A percentile compares a stretch with the other conserved stretches of the same genome.
These are phyloP conservation scores for Hydrangea macrophylla DNA, from an alignment of 148 eudicot genomes.

Conservation along the genomic window DNA sequence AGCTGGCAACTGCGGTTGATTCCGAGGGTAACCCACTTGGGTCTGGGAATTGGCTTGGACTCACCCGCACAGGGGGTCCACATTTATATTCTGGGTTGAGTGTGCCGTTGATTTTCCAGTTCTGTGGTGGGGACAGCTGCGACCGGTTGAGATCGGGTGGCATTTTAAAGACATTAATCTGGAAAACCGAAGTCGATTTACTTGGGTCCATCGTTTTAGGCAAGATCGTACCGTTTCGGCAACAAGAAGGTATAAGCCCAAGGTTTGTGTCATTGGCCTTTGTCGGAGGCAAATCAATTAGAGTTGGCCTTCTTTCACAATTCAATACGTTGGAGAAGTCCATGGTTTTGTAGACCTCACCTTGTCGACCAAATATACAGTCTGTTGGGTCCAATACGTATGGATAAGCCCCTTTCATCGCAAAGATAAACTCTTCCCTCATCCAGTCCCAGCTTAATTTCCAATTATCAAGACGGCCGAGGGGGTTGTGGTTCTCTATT, in stretches of 20 bases:
- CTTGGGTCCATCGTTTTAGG: constrained; percentile 62
- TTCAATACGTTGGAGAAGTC: constrained; percentile 65
- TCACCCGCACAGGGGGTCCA: constrained; percentile 17
- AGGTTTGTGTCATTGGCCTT: constrained; percentile 49
- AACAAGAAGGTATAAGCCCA: constrained; percentile 55
- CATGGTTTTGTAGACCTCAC: constrained; percentile 27
- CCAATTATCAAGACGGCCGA: constrained; percentile 86
- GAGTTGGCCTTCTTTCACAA: constrained; percentile 55
- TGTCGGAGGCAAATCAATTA: constrained; percentile 58
- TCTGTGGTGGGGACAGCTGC: constrained; percentile 30
- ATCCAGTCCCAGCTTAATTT: constrained; percentile 71
- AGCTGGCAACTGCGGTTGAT: constrained; percentile 30
- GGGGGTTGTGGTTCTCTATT: constrained; percentile 50
- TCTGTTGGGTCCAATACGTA: constrained; percentile 41
- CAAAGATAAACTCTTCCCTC: constrained; percentile 53
- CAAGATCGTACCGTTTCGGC: constrained; percentile 75
- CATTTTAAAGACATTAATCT: constrained; percentile 32
- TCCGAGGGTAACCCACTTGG: constrained; percentile 20
- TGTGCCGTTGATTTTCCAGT: constrained; percentile 33
- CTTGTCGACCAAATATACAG: constrained; percentile 55
- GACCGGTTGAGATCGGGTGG: constrained; percentile 34
- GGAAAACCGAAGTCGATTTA: constrained; percentile 52
- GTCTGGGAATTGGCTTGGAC: constrained; percentile 13
- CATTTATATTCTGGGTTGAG: constrained; percentile 40
- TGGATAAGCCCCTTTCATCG: constrained; percentile 67